phyloP scores from a whole-genome alignment of 371 early-diverging fungal genomes.

The Lichtheimia ornata region DNA sequence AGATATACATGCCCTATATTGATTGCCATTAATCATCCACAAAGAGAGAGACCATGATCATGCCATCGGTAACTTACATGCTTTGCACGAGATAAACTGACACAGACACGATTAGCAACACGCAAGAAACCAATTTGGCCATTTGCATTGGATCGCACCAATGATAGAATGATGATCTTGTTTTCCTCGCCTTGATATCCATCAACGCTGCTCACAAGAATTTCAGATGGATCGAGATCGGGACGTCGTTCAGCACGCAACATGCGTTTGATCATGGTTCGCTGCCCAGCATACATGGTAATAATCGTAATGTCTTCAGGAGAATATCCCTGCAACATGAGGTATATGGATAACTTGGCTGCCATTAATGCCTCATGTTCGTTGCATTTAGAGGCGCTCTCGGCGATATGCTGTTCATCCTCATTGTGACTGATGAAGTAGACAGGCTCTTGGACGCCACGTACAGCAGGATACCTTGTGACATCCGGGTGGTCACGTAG shows the following conservation, averaged over 20 bases:
- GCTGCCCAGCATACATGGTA: slow-evolving; percentile 67
- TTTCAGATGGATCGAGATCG: slow-evolving; percentile 24
- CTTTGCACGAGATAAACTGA: slow-evolving; percentile 75
- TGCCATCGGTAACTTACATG: slow-evolving; percentile 27
- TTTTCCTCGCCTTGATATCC: slow-evolving; percentile 82
- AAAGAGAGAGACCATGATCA: neutral
- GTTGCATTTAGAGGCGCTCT: slow-evolving; percentile 60
- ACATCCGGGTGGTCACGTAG: slow-evolving; percentile 56
- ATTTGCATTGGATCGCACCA: slow-evolving; percentile 62
- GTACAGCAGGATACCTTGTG: slow-evolving; percentile 44
- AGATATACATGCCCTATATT: slow-evolving; percentile 66
- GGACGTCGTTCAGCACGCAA: slow-evolving; percentile 36
- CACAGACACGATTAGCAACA: slow-evolving; percentile 75
- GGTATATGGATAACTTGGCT: slow-evolving; percentile 50
- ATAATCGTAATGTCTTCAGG: slow-evolving; percentile 57
- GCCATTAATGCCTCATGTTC: slow-evolving; percentile 63
- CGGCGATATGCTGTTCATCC: slow-evolving; percentile 40
- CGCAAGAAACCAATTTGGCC: slow-evolving; percentile 78
- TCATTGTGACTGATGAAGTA: slow-evolving; percentile 59
- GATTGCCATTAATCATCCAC: neutral
- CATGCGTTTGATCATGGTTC: slow-evolving; percentile 35
- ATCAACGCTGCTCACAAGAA: slow-evolving; percentile 74
- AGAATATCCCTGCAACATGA: slow-evolving; percentile 56
- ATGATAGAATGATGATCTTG: slow-evolving; percentile 73
- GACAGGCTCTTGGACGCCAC: slow-evolving; percentile 60